These are phyloP conservation scores for Daldinia childiae DNA, from an alignment of 495 filamentous ascomycete genomes.

Conservation along the genomic window DNA sequence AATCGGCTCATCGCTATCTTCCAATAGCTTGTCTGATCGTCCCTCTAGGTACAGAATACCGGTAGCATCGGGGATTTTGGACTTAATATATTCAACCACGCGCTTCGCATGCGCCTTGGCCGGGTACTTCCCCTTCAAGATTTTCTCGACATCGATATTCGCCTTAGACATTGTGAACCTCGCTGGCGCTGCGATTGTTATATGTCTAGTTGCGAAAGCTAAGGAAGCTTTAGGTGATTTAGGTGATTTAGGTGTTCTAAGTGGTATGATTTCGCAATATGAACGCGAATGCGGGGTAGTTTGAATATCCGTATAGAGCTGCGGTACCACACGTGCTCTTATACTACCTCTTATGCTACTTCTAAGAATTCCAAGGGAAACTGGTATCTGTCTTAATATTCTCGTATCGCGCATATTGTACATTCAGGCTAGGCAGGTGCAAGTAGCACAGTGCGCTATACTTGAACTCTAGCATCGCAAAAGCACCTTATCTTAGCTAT, in stretches of 20 bases:
- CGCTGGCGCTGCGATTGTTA: slow-evolving; percentile 15
- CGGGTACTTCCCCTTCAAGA: slow-evolving; percentile 83
- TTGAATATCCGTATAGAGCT: slow-evolving; percentile 20
- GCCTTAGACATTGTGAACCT: slow-evolving; percentile 40
- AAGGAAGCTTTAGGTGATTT: not conserved
- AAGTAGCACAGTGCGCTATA: not conserved
- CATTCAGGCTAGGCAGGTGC: slow-evolving; percentile 3
- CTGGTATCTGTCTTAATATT: not conserved
- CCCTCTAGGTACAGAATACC: slow-evolving; percentile 89
- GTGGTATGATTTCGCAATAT: slow-evolving; percentile 26
- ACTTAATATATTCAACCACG: slow-evolving; percentile 78
- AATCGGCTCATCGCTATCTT: slow-evolving; percentile 83
- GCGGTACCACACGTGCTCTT: slow-evolving; percentile 21
- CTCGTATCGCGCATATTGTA: slow-evolving; percentile 1
- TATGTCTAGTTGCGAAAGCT: slow-evolving; percentile 15
- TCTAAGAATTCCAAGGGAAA: not conserved
- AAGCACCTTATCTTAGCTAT: not conserved
- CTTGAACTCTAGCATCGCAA: not conserved
- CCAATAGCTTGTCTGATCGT: slow-evolving; percentile 75
- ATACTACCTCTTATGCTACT: slow-evolving; percentile 1
- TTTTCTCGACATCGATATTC: slow-evolving; percentile 49
- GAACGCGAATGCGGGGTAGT: slow-evolving; percentile 36
- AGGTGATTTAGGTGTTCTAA: not conserved
- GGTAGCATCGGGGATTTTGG: slow-evolving; percentile 64
- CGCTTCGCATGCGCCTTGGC: slow-evolving; percentile 86